Evolutionary conservation across 176 grass and related monocot species (phyloP), one percentile per base, ranked within the genome.

Genomic region (Oryza longistaminata): DNA sequence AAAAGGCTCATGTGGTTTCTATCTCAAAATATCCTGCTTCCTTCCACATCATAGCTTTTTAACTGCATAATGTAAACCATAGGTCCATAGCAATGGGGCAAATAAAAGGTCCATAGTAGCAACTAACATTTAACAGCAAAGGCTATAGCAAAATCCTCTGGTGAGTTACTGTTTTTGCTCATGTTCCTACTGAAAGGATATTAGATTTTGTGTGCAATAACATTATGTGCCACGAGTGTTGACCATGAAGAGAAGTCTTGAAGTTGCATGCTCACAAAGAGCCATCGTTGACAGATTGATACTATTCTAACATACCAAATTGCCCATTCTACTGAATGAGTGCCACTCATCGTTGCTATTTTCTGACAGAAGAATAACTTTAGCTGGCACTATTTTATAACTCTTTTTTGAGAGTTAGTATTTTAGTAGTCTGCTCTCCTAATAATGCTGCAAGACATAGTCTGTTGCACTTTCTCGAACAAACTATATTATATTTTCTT

Each of bases 401-500:
- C 7, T 61, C 19, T 22, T 61, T n/a, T 3, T 22, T 78, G n/a
- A 68, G 0, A 73, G 17, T 5, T 52, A 19, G 14, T 68, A 44
- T 16, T 81, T 74, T 29, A 61, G 6, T 79, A 73, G 52, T 69
- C 74, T 71, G 34, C 21, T 55, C 8, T 26, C 70, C 9, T 2
- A 74, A 71, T 34, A 44, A 43, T 55, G 16, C 13, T 75, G 11
- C 75, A 79, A 79, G 37, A 69, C 25, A 21, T 76, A 44, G 7
- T 43, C 79, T 76, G 35, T 10, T 60, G 67, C 53, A 24, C 45
- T 70, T 89, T 7, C 26, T 24, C 48, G 2, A 4, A 22, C 70
- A 74, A 72, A 21, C 33, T 82, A 72, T 35, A 52, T 82, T 77
- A 15, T 43, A 73, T 43, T 61, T 48, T 34, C 16, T 78, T 35